Evolutionary conservation across 805 yeast genomes (phyloP).

Genomic region (Candida railenensis): DNA sequence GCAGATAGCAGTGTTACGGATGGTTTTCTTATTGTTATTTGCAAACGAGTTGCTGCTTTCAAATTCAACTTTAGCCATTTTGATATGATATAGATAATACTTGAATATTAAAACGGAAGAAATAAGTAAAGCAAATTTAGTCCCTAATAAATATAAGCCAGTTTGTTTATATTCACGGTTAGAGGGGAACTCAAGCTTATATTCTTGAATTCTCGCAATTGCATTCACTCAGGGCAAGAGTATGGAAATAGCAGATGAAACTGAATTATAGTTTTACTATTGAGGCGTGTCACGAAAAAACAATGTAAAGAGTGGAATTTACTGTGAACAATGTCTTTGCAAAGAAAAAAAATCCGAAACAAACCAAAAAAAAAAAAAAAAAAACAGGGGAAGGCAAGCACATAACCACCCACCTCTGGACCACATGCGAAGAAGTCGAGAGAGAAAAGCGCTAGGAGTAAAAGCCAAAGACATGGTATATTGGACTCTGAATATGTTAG

Average conservation of each 20-base stretch:
- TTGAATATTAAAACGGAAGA: neutral
- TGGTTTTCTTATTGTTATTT: constrained; percentile 3
- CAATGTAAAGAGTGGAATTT: neutral
- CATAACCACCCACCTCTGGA: no score
- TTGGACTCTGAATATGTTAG: no score
- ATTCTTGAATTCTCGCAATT: neutral
- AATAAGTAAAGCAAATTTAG: no score
- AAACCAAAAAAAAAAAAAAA: no score
- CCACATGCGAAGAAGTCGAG: no score
- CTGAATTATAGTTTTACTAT: neutral
- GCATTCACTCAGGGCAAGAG: neutral
- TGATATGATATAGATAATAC: no score
- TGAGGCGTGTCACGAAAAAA: neutral
- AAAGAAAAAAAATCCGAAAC: neutral
- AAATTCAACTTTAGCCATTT: constrained; percentile 2
- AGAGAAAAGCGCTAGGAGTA: no score
- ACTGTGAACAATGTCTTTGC: no score
- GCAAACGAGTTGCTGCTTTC: neutral
- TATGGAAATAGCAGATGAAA: neutral
- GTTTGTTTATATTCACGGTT: no score
- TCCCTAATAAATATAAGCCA: no score
- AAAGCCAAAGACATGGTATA: no score
- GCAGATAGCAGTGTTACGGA: constrained; percentile 9
- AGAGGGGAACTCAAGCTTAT: neutral
- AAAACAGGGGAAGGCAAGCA: no score